Evolutionary conservation across 768 basidiomycete species (phyloP).

Genomic region (Lyophyllum semitale): DNA sequence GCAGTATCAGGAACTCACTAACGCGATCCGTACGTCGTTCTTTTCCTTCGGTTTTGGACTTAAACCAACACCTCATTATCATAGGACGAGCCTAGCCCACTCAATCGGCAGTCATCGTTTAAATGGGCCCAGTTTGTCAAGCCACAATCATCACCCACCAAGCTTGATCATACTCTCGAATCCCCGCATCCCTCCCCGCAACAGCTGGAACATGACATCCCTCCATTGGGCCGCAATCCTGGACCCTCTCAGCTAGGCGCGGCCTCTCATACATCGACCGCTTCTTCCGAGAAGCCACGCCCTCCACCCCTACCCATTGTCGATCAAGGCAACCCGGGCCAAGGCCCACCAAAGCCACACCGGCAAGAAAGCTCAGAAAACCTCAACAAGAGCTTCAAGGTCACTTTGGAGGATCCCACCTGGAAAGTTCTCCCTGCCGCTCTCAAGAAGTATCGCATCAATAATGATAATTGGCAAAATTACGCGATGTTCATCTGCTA

Average conservation of each 20-base stretch:
- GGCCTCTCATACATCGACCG: constrained; percentile 7
- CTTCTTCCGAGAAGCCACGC: constrained; percentile 33
- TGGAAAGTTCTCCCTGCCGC: constrained; percentile 99
- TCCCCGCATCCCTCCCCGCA: constrained; percentile 83
- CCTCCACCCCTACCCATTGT: constrained; percentile 30
- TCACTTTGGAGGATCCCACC: constrained; percentile 95
- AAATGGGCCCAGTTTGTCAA: constrained; percentile 87
- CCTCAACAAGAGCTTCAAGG: constrained; percentile 89
- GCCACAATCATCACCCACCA: constrained; percentile 80
- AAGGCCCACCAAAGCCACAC: constrained; percentile 41
- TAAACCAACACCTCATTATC: constrained; percentile 9
- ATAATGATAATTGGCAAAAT: constrained; percentile 97
- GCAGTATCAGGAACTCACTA: constrained; percentile 37
- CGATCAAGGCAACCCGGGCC: constrained; percentile 31
- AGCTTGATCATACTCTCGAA: constrained; percentile 57
- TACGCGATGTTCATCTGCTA: constrained; percentile 99
- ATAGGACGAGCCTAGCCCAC: constrained; percentile 41
- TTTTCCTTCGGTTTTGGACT: constrained; percentile 5
- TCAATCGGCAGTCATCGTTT: constrained; percentile 79
- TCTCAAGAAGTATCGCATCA: constrained; percentile 98
- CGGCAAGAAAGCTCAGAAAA: constrained; percentile 74
- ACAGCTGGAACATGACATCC: constrained; percentile 71
- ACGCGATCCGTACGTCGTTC: constrained; percentile 39
- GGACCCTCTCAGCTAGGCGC: constrained; percentile 27
- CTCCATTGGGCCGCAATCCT: constrained; percentile 37